Conservation (phyloP, 257 asterid species). For the Gardenia jasminoides region DNA sequence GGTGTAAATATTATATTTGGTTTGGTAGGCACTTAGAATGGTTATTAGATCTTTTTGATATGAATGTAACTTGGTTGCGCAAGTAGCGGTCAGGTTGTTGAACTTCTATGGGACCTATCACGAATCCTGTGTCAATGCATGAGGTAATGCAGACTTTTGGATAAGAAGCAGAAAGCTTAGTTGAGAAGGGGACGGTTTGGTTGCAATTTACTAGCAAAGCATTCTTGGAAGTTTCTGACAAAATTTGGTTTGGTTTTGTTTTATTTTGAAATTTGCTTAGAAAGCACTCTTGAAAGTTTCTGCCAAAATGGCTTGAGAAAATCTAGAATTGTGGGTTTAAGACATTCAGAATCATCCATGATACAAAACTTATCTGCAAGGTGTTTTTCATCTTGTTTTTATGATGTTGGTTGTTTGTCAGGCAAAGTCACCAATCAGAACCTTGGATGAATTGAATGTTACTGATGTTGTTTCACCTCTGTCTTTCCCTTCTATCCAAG, state of each 20-base stretch:
- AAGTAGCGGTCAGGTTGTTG: neutral
- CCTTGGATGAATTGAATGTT: slow-evolving; percentile 76
- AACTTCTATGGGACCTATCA: neutral
- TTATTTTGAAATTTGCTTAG: neutral
- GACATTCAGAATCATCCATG: neutral
- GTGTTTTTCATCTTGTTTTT: neutral
- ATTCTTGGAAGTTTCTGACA: too few relatives aligned
- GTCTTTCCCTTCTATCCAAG: too few relatives aligned
- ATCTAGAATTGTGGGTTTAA: neutral
- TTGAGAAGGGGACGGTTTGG: too few relatives aligned
- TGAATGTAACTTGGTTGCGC: neutral
- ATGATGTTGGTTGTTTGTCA: slow-evolving; percentile 32
- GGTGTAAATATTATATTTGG: neutral
- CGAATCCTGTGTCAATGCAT: neutral
- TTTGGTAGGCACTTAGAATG: neutral
- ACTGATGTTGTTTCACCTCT: too few relatives aligned
- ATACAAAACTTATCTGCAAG: neutral
- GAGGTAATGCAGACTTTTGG: neutral
- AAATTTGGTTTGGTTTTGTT: neutral
- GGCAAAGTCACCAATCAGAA: slow-evolving; percentile 92
- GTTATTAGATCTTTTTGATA: neutral
- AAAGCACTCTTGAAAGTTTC: neutral
- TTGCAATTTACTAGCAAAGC: too few relatives aligned
- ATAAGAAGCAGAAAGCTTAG: too few relatives aligned
- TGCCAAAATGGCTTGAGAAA: neutral